Conservation (phyloP, 805 yeast genomes). For the Candida wancherniae region DNA sequence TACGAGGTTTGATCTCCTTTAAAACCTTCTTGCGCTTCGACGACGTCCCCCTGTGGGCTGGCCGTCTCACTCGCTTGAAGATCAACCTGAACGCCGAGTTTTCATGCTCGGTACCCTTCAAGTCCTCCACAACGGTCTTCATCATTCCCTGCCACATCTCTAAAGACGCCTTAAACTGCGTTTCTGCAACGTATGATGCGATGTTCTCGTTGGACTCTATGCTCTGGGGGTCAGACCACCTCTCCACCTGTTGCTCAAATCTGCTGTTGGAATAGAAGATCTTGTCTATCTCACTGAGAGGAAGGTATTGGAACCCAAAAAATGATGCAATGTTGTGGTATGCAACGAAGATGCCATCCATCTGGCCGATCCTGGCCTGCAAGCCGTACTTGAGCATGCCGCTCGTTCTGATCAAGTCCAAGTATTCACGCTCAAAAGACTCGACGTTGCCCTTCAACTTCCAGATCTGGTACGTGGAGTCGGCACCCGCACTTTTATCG, state of each 20-base stretch:
- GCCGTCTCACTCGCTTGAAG: conserved; percentile 13
- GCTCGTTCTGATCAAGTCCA: conserved; percentile 65
- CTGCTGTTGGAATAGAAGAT: conserved; percentile 22
- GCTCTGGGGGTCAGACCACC: conserved; percentile 7
- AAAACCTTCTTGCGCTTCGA: neutral
- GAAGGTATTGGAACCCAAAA: conserved; percentile 88
- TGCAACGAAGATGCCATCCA: conserved; percentile 95
- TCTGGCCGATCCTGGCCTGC: conserved; percentile 91
- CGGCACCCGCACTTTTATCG: conserved; percentile 58
- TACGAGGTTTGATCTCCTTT: neutral
- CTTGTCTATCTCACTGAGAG: conserved; percentile 64
- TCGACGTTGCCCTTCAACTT: conserved; percentile 62
- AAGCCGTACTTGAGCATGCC: conserved; percentile 79
- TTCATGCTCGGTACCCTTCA: conserved; percentile 14
- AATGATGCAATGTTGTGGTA: conserved; percentile 77
- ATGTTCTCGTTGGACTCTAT: conserved; percentile 9
- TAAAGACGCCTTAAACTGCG: conserved; percentile 17
- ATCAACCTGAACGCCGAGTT: conserved; percentile 27
- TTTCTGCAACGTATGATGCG: conserved; percentile 14
- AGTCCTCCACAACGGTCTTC: conserved; percentile 24
- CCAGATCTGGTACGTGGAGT: conserved; percentile 64
- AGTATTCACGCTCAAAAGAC: conserved; percentile 76
- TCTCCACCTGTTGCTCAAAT: conserved; percentile 6
- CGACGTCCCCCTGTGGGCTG: neutral
- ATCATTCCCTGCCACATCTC: conserved; percentile 26